Evolutionary conservation across 805 yeast genomes (phyloP).

Genomic region (Wickerhamomyces alni): DNA sequence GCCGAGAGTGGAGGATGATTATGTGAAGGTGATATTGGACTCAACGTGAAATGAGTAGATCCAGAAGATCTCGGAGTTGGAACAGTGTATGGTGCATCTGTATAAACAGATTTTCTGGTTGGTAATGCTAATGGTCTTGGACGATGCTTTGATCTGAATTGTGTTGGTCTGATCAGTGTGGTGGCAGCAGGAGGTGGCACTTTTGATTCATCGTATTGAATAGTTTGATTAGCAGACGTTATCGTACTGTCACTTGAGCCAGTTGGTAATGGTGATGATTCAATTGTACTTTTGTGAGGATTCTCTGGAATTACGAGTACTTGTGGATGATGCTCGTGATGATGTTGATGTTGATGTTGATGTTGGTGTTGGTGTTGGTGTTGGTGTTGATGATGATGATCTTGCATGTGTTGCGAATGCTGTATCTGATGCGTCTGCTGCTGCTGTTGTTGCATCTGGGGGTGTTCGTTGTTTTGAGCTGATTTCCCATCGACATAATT

Average conservation of each 20-base stretch:
- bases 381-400: background rate
- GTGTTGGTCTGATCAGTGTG: slow-evolving; percentile 16
- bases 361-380: slow-evolving; percentile 1
- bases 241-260: background rate
- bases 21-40: slow-evolving; percentile 12
- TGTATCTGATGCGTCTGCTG: background rate
- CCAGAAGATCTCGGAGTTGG: slow-evolving; percentile 19
- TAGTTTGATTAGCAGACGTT: too few relatives aligned
- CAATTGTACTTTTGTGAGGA: background rate
- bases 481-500: background rate
- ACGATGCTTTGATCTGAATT: slow-evolving; percentile 22
- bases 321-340: slow-evolving; percentile 2
- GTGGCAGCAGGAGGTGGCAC: slow-evolving; percentile 11
- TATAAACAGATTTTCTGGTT: slow-evolving; percentile 8
- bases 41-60: slow-evolving; percentile 12
- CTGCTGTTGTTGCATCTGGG: background rate
- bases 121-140: slow-evolving; percentile 20
- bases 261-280: background rate
- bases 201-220: background rate
- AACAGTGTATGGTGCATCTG: slow-evolving; percentile 16
- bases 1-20: background rate
- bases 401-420: slow-evolving; percentile 3
- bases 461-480: background rate
- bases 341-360: slow-evolving; percentile 1
- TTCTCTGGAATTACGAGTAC: background rate